Evolutionary conservation across 257 asterid species (phyloP).

Genomic region (Capsicum chinense): DNA sequence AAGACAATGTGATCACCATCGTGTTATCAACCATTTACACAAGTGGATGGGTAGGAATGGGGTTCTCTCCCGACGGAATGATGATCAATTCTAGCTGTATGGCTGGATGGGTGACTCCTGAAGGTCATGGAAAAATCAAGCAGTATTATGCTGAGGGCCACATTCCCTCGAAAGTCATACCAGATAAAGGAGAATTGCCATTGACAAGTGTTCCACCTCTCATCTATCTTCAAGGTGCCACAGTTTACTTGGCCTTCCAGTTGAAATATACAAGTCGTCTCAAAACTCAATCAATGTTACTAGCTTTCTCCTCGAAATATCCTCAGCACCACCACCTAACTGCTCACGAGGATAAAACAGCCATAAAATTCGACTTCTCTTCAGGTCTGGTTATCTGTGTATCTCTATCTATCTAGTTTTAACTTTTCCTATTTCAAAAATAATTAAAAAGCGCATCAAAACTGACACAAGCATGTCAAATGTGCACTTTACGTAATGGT

Average conservation of each 20-base stretch:
- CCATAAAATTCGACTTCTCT: constrained; percentile 69
- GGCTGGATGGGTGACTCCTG: constrained; percentile 78
- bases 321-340: constrained; percentile 86
- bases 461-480: neutral
- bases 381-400: constrained; percentile 49
- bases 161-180: constrained; percentile 63
- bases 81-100: constrained; percentile 91
- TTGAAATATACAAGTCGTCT: constrained; percentile 60
- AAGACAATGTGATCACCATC: constrained; percentile 63
- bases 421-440: neutral
- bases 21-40: constrained; percentile 78
- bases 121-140: constrained; percentile 73
- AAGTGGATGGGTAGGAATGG: constrained; percentile 95
- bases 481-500: neutral
- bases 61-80: constrained; percentile 78
- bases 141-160: constrained; percentile 72
- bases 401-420: neutral
- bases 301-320: constrained; percentile 70
- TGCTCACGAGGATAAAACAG: constrained; percentile 74
- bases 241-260: constrained; percentile 83
- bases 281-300: constrained; percentile 65
- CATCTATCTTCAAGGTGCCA: constrained; percentile 62
- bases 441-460: constrained; percentile 17
- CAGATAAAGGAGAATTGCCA: constrained; percentile 77
- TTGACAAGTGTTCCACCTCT: constrained; percentile 75